phyloP scores from a whole-genome alignment of 306 rosid genomes.

The Ceratonia siliqua region DNA sequence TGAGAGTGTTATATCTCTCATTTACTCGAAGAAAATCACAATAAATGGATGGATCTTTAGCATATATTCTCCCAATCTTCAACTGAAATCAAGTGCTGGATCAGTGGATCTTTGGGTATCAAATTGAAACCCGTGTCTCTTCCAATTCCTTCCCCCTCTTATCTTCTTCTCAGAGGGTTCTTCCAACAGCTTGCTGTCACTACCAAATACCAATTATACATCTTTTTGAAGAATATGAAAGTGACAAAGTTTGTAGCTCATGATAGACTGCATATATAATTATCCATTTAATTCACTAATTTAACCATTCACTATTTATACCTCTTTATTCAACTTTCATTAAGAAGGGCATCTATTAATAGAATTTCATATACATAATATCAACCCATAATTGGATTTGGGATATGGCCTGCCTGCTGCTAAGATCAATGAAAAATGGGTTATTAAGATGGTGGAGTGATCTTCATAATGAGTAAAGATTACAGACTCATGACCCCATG shows the following conservation, averaged over 20 bases:
- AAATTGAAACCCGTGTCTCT: background rate
- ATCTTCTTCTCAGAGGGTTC: background rate
- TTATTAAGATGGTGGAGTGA: background rate
- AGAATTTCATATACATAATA: background rate
- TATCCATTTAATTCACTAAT: background rate
- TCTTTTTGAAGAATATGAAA: background rate
- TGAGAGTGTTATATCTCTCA: background rate
- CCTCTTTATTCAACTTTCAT: background rate
- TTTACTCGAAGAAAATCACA: slow-evolving; percentile 5
- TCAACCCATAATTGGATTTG: background rate
- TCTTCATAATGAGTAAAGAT: slow-evolving; percentile 26
- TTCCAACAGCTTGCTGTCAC: background rate
- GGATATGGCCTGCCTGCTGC: background rate
- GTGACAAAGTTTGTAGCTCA: background rate
- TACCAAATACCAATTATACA: background rate
- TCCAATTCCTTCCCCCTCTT: background rate
- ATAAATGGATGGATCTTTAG: slow-evolving; percentile 25
- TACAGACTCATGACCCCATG: background rate
- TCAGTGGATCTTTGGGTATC: background rate
- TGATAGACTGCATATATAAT: background rate
- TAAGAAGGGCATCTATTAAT: background rate
- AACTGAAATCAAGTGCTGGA: background rate
- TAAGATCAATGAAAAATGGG: background rate
- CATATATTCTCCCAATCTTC: background rate
- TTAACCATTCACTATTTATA: background rate